A percentile compares a stretch with the other conserved stretches of the same genome.
phyloP scores from a whole-genome alignment of 2,329 filamentous ascomycete species.

The Penicillium sp. region DNA sequence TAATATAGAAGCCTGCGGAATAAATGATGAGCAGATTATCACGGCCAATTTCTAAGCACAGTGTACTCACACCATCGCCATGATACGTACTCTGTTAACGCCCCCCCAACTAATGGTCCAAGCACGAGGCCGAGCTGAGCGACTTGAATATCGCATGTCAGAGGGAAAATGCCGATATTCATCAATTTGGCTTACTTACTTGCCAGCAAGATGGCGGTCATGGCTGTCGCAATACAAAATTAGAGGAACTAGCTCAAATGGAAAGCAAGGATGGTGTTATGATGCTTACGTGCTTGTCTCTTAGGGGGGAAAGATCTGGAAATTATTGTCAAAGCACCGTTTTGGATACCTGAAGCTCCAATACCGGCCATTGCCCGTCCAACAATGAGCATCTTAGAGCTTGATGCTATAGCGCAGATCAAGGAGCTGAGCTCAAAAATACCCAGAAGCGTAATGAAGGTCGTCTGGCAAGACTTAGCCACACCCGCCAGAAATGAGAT shows the following conservation, averaged over 20 bases:
- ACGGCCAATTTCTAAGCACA: not conserved
- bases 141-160: not conserved
- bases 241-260: too few relatives aligned
- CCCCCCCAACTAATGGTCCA: slow-evolving; percentile 6
- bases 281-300: not conserved
- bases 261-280: too few relatives aligned
- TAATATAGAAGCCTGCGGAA: slow-evolving; percentile 38
- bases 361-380: slow-evolving; percentile 3
- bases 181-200: not conserved
- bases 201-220: not conserved
- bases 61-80: slow-evolving; percentile 2
- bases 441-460: not conserved
- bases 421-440: slow-evolving; percentile 5
- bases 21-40: not conserved
- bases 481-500: not conserved
- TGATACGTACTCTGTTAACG: slow-evolving; percentile 3
- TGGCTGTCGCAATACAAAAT: not conserved
- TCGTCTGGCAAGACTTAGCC: not conserved
- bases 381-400: slow-evolving; percentile 5
- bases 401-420: slow-evolving; percentile 1
- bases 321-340: slow-evolving; percentile 4
- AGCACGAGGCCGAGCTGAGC: not conserved
- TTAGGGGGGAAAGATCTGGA: not conserved
- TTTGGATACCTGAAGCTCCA: not conserved
- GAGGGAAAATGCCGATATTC: not conserved